Base-by-base conservation (phyloP, 805 yeast genomes). In the Wickerhamiella musiphila region DNA sequence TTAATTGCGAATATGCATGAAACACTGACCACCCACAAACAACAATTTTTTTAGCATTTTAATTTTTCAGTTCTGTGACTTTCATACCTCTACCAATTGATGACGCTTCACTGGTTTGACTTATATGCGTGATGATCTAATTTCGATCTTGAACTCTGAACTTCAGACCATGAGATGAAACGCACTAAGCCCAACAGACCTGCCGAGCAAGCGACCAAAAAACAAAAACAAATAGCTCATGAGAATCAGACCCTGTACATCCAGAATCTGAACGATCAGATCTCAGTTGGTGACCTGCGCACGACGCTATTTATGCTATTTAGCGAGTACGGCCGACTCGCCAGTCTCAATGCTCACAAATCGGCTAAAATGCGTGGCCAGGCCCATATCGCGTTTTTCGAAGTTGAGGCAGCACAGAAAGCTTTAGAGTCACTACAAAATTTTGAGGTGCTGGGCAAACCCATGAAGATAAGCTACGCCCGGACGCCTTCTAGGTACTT, bases 281-380 rank as follows among this genome's bases (percentile, higher is more conserved):
- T 58, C 17, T 35, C 43, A 11, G 49, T 50, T 28, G 37, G 32
- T 35, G 62, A 56, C 32, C 46, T 60, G 31, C 42, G 49, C 28
- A 30, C 38, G 16, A 41, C 47, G 13, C 43, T 59, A 28, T 58
- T 57, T 41, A 32, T 53, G 43, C 44, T 58, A 7, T 59, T 58
- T 41, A 45, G 58, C n/a, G 33, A 47, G 3, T 56, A 49, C 33
- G 65, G 65, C 16, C 48, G 41, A 11, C 42, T 59, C 4, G 26
- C 56, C 3, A 54, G 53, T 18, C 34, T 59, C 11, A 53, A 58
- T 16, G 52, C 60, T 4, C 39, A 47, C 36, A 56, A 55, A 32
- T 49, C 57, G 12, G 45, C 50, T 18, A 43, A 42, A 28, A 57
- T 59, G 63, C 43, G 64, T 6, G 65, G 65, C 15, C 65, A 59